phyloP scores from a whole-genome alignment of 768 basidiomycete species.

The Leccinum sublutescens region DNA sequence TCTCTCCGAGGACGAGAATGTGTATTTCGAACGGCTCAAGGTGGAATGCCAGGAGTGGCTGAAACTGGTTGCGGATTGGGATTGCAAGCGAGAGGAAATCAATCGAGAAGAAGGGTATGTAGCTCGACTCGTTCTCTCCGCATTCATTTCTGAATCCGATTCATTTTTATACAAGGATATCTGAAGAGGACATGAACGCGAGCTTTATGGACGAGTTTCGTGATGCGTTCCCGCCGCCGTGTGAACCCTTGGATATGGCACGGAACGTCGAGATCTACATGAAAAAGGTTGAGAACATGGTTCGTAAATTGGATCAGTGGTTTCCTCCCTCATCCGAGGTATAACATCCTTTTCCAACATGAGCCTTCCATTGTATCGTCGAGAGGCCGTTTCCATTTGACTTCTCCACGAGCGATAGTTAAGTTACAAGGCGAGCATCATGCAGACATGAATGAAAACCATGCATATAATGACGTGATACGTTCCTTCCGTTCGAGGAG shows the following conservation, averaged over 20 bases:
- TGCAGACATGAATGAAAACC: background rate
- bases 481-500: background rate
- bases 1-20: constrained; percentile 24
- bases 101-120: constrained; percentile 12
- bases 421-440: too few relatives aligned
- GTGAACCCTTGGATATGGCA: constrained; percentile 7
- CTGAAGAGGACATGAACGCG: constrained; percentile 11
- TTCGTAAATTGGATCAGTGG: constrained; percentile 25
- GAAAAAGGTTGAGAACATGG: constrained; percentile 26
- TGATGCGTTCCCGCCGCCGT: constrained; percentile 20
- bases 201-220: constrained; percentile 26
- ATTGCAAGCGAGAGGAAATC: constrained; percentile 12
- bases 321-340: constrained; percentile 12
- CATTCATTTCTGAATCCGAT: constrained; percentile 1
- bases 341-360: background rate
- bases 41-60: constrained; percentile 22
- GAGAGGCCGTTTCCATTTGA: background rate
- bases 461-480: background rate
- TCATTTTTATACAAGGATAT: background rate
- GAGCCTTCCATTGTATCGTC: background rate
- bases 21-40: constrained; percentile 16
- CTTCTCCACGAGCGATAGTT: background rate
- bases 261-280: constrained; percentile 26
- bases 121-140: background rate
- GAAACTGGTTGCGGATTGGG: constrained; percentile 20